phyloP scores from a whole-genome alignment of 768 basidiomycete genomes.

The Amanita pseudoporphyria region DNA sequence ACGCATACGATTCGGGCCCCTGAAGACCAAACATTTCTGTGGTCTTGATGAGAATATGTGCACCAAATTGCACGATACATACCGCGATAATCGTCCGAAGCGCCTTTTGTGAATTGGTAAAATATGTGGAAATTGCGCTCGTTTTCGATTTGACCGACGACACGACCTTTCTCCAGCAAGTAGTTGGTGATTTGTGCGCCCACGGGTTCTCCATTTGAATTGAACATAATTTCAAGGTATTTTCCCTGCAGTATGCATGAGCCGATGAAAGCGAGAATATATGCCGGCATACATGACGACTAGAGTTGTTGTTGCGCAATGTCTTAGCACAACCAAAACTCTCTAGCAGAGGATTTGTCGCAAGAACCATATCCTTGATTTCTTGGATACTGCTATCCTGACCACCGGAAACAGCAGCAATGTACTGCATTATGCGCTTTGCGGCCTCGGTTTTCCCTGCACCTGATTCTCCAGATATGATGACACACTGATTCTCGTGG shows the following conservation, averaged over 20 bases:
- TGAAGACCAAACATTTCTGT: slow-evolving; percentile 90
- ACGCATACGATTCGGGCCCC: slow-evolving; percentile 92
- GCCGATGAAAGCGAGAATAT: slow-evolving; percentile 5
- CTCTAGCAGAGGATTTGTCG: slow-evolving; percentile 94
- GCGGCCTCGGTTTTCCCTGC: slow-evolving; percentile 99
- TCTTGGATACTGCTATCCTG: slow-evolving; percentile 89
- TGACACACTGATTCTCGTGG: slow-evolving; percentile 99
- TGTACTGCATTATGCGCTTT: slow-evolving; percentile 99
- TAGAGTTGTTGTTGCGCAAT: slow-evolving; percentile 96
- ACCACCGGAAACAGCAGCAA: slow-evolving; percentile 90
- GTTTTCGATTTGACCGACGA: slow-evolving; percentile 92
- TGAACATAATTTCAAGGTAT: slow-evolving; percentile 99
- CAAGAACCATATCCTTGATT: slow-evolving; percentile 99
- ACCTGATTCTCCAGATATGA: slow-evolving; percentile 98
- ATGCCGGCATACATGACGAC: slow-evolving; percentile 74
- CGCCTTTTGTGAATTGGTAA: slow-evolving; percentile 98
- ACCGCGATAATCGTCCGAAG: slow-evolving; percentile 85
- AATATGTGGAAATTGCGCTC: slow-evolving; percentile 99
- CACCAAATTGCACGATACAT: slow-evolving; percentile 12
- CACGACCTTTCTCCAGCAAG: slow-evolving; percentile 91
- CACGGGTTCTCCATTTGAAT: slow-evolving; percentile 82
- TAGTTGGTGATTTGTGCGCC: slow-evolving; percentile 99
- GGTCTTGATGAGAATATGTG: slow-evolving; percentile 9
- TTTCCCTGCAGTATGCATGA: slow-evolving; percentile 59
- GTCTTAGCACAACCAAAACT: slow-evolving; percentile 99